A percentile compares a stretch with the other conserved stretches of the same genome.
Evolutionary conservation across 495 filamentous ascomycete genomes (phyloP).

Genomic region (Penicillium subrubescens): DNA sequence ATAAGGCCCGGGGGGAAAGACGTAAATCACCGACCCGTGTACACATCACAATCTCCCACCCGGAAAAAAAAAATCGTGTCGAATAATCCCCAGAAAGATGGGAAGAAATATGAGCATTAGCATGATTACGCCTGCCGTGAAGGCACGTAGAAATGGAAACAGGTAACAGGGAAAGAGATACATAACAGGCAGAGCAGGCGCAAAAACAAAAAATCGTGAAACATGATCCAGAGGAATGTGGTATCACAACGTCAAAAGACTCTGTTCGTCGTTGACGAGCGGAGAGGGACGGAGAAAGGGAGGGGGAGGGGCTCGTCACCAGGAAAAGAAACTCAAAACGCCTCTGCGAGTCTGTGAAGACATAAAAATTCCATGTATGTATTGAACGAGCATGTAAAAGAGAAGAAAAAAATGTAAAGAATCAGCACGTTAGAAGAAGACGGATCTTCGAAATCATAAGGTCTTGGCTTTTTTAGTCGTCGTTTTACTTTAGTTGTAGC

Average conservation of each 20-base stretch:
- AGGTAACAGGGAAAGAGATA: neutral
- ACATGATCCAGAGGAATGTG: conserved; percentile 33
- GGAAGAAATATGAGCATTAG: neutral
- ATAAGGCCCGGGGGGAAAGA: conserved; percentile 6
- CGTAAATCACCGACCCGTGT: conserved; percentile 3
- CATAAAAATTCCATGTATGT: conserved; percentile 20
- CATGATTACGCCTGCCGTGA: conserved; percentile 8
- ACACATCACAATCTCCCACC: conserved; percentile 14
- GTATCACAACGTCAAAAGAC: conserved; percentile 33
- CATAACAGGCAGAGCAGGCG: conserved; percentile 2
- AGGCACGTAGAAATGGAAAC: conserved; percentile 12
- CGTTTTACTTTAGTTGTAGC: conserved; percentile 55
- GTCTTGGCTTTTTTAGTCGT: neutral
- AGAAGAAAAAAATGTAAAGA: neutral
- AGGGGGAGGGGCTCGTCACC: conserved; percentile 12
- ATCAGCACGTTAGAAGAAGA: conserved; percentile 12
- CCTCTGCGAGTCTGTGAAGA: conserved; percentile 10
- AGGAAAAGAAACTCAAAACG: conserved; percentile 13
- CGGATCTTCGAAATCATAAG: conserved; percentile 4
- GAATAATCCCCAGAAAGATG: neutral
- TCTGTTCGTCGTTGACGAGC: conserved; percentile 20
- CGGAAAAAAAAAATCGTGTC: neutral
- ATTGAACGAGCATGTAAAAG: conserved; percentile 16
- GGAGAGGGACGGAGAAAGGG: neutral
- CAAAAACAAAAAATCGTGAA: conserved; percentile 31